Base-by-base conservation (phyloP, 495 filamentous ascomycete species). In the Astrothelium macrocarpum region DNA sequence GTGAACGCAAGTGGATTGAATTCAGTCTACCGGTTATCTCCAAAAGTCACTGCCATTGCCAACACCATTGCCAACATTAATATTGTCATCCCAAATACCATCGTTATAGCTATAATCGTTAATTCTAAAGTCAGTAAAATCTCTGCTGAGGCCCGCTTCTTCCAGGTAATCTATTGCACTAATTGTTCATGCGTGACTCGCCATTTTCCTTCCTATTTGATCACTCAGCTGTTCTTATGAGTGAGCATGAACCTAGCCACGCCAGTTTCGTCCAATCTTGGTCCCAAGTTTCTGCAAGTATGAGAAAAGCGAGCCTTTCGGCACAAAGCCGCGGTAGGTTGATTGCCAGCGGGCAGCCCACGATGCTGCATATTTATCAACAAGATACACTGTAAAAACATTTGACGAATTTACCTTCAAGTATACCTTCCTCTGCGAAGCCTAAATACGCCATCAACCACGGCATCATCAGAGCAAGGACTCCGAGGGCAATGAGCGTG, bases 371-470 rank as follows among this genome's bases (percentile, higher is more conserved):
- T 31, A n/a, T 18, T 62, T 49, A 29, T 62, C 36, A 62, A 29
- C 9, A 26, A 20, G 26, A 28, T 56, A 1, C 49, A 2, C 29
- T 56, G 49, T 25, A 56, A 29, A 45, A 46, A 25, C 32, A 49
- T 29, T 23, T 29, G 29, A 29, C 25, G 0, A 56, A 45, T 36
- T 62, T 60, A 58, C 62, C 43, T 59, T 64, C 32, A 5, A 64
- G 18, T n/a, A 60, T 60, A 25, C 62, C 60, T 46, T 62, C 60
- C 60, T 62, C 60, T 45, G 60, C 31, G 36, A 62, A 62, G 34
- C 60, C 60, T 29, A 62, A 49, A n/a, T 45, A 62, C 32, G 60
- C 60, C 60, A 62, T 62, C 60, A 62, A 45, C 60, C 60, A 62
- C 60, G 60, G 60, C 39, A 29, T 49, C 60, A 62, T 49, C 26